Evolutionary conservation across 768 basidiomycete species (phyloP).

Genomic region (Xerocomus potaroensis): DNA sequence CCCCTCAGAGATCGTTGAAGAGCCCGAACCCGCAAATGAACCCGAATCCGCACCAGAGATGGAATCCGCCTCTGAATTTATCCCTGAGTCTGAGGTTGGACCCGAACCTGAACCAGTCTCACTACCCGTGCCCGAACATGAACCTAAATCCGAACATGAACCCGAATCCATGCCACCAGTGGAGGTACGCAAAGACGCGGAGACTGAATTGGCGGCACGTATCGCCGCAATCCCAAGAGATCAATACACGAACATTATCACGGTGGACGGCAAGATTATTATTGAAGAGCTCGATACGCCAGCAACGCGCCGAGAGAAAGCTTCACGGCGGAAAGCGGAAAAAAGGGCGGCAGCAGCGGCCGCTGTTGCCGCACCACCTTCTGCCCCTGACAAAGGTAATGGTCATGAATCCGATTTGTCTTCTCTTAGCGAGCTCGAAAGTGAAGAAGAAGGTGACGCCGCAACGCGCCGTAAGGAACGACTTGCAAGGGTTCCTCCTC

Average conservation of each 20-base stretch:
- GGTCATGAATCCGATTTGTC: constrained; percentile 41
- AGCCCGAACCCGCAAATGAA: background rate
- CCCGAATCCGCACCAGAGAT: background rate
- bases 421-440: constrained; percentile 42
- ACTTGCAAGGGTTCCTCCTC: background rate
- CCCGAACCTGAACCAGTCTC: background rate
- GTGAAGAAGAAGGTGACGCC: constrained; percentile 20
- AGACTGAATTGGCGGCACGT: constrained; percentile 23
- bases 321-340: constrained; percentile 41
- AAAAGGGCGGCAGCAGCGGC: constrained; percentile 27
- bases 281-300: constrained; percentile 75
- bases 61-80: background rate
- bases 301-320: constrained; percentile 57
- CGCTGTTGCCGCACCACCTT: constrained; percentile 7
- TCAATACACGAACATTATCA: constrained; percentile 27
- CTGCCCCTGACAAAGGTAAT: constrained; percentile 8
- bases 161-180: background rate
- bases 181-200: constrained; percentile 6
- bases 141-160: background rate
- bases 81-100: background rate
- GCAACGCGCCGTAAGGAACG: constrained; percentile 6
- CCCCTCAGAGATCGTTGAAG: background rate
- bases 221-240: constrained; percentile 26
- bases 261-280: constrained; percentile 49
- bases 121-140: background rate